Percentiles rank a stretch among this genome's conserved stretches.
Conservation (phyloP, 202 grass and related monocot genomes). For the Cymbopogon flexuosus region DNA sequence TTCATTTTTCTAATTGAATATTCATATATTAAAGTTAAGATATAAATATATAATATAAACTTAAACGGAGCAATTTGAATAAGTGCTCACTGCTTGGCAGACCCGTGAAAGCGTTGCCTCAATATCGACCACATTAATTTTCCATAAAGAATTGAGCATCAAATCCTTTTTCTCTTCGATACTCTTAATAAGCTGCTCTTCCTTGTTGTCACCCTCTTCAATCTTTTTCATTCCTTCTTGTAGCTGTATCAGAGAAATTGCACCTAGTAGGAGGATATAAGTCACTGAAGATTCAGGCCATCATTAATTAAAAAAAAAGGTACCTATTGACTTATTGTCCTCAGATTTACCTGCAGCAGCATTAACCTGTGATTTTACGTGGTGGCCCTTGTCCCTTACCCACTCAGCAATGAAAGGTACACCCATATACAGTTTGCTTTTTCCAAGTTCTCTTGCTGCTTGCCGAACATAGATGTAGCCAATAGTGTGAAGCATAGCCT, state of each 20-base stretch:
- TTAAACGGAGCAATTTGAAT: background rate
- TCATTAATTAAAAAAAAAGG: background rate
- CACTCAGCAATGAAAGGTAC: conserved; percentile 97
- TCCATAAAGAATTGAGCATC: conserved; percentile 87
- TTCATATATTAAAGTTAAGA: background rate
- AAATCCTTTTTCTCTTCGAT: conserved; percentile 84
- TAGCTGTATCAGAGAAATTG: conserved; percentile 74
- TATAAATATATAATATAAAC: background rate
- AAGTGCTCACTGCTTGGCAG: conserved; percentile 72
- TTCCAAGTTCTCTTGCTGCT: conserved; percentile 78
- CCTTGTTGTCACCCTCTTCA: conserved; percentile 57
- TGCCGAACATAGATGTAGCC: conserved; percentile 92
- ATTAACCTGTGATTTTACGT: conserved; percentile 94
- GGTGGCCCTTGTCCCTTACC: conserved; percentile 91
- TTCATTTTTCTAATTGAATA: background rate
- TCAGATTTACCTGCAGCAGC: conserved; percentile 72
- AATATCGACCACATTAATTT: conserved; percentile 95
- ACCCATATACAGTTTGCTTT: conserved; percentile 63
- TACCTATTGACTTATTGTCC: background rate
- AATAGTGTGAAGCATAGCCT: conserved; percentile 93
- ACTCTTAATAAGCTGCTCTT: conserved; percentile 52
- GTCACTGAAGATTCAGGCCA: background rate
- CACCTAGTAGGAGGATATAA: conserved; percentile 39
- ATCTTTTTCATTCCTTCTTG: conserved; percentile 85
- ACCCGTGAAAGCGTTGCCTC: conserved; percentile 71